Percentiles rank a stretch among this genome's conserved stretches.
Conservation (phyloP, 2,329 filamentous ascomycete genomes). For the Alternaria alternata region DNA sequence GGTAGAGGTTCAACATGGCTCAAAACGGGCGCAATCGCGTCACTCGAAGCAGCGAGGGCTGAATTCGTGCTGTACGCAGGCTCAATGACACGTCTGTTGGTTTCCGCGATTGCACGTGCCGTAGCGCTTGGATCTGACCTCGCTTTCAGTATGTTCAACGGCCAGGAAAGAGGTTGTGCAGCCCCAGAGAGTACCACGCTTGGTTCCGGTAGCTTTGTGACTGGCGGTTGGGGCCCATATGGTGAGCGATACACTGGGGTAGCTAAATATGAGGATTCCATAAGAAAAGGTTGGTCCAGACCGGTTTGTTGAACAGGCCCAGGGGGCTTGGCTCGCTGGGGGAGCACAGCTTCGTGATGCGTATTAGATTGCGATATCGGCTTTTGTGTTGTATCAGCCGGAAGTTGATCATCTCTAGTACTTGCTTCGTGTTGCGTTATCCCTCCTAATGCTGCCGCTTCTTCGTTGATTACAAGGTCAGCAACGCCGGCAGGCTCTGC, state of each 20-base stretch:
- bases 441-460: background rate
- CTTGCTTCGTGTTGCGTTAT: background rate
- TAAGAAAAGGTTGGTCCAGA: background rate
- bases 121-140: background rate
- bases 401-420: background rate
- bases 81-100: background rate
- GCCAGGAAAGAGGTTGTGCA: background rate
- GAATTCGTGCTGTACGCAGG: background rate
- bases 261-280: background rate
- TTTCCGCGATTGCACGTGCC: background rate
- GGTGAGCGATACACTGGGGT: background rate
- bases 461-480: slow-evolving; percentile 10
- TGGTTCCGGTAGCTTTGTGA: background rate
- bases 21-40: background rate
- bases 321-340: background rate
- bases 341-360: background rate
- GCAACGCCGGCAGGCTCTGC: slow-evolving; percentile 5
- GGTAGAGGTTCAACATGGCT: background rate
- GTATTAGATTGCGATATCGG: background rate
- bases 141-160: background rate
- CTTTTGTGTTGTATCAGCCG: background rate
- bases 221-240: background rate
- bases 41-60: background rate
- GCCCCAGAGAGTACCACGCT: background rate
- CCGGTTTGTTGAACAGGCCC: background rate